Conservation (phyloP, 129 eudicot genomes). For the Flaveria brownii region DNA sequence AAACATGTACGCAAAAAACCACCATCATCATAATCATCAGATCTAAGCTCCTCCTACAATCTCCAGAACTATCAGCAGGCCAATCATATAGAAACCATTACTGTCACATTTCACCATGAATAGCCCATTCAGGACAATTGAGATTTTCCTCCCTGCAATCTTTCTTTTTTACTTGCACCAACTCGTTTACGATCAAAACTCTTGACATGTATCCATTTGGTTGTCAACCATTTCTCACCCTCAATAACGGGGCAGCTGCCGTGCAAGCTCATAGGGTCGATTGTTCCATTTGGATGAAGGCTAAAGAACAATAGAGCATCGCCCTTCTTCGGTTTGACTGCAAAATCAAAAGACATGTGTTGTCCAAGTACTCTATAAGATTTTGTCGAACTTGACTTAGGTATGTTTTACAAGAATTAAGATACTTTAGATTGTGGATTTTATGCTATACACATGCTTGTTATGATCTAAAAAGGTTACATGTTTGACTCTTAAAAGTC, state of each 20-base stretch:
- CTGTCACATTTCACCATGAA: conserved; percentile 66
- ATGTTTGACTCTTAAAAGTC: conserved; percentile 17
- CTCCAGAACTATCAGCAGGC: conserved; percentile 38
- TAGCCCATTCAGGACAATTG: conserved; percentile 57
- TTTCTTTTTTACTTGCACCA: conserved; percentile 8
- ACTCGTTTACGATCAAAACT: conserved; percentile 43
- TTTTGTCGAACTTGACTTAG: too few species aligned
- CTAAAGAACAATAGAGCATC: conserved; percentile 76
- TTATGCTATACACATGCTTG: neutral
- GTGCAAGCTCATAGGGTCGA: conserved; percentile 64
- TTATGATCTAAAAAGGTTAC: neutral
- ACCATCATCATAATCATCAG: neutral
- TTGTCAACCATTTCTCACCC: conserved; percentile 94
- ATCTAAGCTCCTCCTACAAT: conserved; percentile 65
- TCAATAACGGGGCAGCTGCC: conserved; percentile 86
- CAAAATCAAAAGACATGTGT: conserved; percentile 27
- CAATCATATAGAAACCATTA: conserved; percentile 69
- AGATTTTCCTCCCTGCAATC: conserved; percentile 52
- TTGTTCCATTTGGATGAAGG: conserved; percentile 68
- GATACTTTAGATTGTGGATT: conserved; percentile 1
- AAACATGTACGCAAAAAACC: neutral
- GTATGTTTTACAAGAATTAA: neutral
- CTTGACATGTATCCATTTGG: conserved; percentile 87
- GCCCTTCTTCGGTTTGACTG: conserved; percentile 80
- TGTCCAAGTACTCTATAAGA: neutral